Base-by-base conservation (phyloP, 805 yeast genomes). In the Cyberlindnera euphorbiae region DNA sequence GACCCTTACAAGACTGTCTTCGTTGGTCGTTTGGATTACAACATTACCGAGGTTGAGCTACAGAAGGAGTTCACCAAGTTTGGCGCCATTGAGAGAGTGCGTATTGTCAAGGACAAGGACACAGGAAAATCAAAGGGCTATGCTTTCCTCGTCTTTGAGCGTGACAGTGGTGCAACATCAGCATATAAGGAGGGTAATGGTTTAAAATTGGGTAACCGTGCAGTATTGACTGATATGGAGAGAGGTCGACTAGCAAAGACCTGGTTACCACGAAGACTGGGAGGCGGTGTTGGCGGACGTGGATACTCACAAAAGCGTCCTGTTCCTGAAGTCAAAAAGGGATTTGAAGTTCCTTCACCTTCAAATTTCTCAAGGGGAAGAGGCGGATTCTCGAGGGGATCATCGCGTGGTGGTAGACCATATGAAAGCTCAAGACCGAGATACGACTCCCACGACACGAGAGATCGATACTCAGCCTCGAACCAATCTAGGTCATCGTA, bases 271-370 rank as follows among this genome's bases (percentile, higher is more conserved):
- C 55, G 82, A 48, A 57, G 90, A 40, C 64, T 90, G 3, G 96
- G 96, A 1, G 97, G 97, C 4, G 97, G 97, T 0, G 59, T 84
- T n/a, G 97, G 97, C 4, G 96, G 96, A 2, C 66, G 93, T 37
- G 77, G 78, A 33, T 79, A 79, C 52, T 68, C 77, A 3, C 63
- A 58, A 41, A 56, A 45, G 29, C 48, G 47, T n/a, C 40, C 28
- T 17, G 33, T 36, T 28, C 48, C 41, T 14, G 51, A 46, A 17
- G 22, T 22, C 31, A 42, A 28, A 39, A 46, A 25, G 28, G 33
- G 13, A 17, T 18, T 26, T n/a, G 37, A 34, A 24, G 32, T 24
- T 6, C 32, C 33, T 15, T 28, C 31, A 30, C 27, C 32, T 11
- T 18, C 23, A 2, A 9, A n/a, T 6, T 25, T 15, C 24, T 21